These are phyloP conservation scores for Penicillium robsamsonii DNA, from an alignment of 495 filamentous ascomycete genomes.

Conservation along the genomic window DNA sequence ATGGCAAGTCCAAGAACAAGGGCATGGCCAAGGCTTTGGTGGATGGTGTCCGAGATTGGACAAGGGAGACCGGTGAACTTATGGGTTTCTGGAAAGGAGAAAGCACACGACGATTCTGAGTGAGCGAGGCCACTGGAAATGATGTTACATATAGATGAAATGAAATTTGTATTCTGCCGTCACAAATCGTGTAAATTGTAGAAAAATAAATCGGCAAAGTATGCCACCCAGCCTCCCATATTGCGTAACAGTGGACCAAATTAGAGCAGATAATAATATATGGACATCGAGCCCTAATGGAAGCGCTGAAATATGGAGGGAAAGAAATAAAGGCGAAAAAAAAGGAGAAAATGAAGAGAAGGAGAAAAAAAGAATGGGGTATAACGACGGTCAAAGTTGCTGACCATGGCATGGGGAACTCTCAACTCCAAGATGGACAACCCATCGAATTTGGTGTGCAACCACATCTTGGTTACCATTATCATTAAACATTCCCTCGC, in stretches of 20 bases:
- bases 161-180: constrained; percentile 1
- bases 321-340: constrained; percentile 1
- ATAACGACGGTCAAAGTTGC: constrained; percentile 28
- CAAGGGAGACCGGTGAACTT: constrained; percentile 67
- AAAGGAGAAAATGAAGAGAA: constrained; percentile 7
- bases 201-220: not conserved
- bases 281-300: constrained; percentile 3
- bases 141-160: constrained; percentile 9
- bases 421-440: constrained; percentile 15
- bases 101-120: constrained; percentile 42
- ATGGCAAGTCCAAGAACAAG: constrained; percentile 59
- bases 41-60: constrained; percentile 69
- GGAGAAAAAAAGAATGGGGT: constrained; percentile 24
- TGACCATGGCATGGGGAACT: constrained; percentile 2
- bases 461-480: constrained; percentile 38
- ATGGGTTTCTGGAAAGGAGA: constrained; percentile 68
- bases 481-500: constrained; percentile 37
- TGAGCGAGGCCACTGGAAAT: not conserved
- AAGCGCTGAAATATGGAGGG: not conserved
- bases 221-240: not conserved
- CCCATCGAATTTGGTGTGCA: constrained; percentile 10
- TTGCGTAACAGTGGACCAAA: not conserved
- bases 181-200: constrained; percentile 9
- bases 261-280: not conserved
- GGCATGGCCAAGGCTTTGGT: constrained; percentile 91